Conservation (phyloP, 305 asterid species). For the Solanum hybrid region DNA sequence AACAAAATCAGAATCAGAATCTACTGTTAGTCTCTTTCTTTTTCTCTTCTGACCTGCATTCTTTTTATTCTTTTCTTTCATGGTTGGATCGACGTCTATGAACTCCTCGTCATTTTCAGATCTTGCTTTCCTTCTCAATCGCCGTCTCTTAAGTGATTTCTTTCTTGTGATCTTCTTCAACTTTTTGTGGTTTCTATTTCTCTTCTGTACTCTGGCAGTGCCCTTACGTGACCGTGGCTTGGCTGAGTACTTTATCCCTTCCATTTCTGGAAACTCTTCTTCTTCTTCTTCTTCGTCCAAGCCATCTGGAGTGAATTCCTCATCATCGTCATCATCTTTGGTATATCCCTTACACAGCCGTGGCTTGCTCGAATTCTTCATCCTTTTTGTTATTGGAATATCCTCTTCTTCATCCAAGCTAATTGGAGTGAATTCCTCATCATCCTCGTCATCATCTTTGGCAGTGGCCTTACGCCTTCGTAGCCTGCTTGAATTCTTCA, state of each 20-base stretch:
- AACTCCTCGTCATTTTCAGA: constrained; percentile 22
- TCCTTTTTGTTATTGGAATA: constrained; percentile 12
- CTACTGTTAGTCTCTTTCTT: constrained; percentile 23
- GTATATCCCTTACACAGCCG: background rate
- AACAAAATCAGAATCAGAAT: constrained; percentile 59
- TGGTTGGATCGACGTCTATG: constrained; percentile 12
- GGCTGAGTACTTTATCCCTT: constrained; percentile 12
- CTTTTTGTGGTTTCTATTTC: constrained; percentile 27
- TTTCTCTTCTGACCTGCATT: constrained; percentile 33
- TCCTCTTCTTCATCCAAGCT: constrained; percentile 27
- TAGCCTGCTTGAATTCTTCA: constrained; percentile 10
- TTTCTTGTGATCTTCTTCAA: constrained; percentile 24
- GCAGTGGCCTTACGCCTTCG: constrained; percentile 1
- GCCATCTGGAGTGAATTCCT: constrained; percentile 43
- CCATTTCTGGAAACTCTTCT: constrained; percentile 1
- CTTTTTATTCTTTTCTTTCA: constrained; percentile 30
- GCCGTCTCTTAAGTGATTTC: constrained; percentile 19
- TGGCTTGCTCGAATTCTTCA: constrained; percentile 8
- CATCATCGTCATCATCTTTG: constrained; percentile 27
- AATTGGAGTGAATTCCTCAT: constrained; percentile 40
- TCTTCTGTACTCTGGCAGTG: constrained; percentile 17
- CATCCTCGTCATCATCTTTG: constrained; percentile 20
- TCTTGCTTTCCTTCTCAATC: constrained; percentile 22
- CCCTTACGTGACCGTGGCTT: constrained; percentile 16
- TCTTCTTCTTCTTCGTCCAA: constrained; percentile 27